Evolutionary conservation across 306 rosid species (phyloP).

Genomic region (Gastrolobium villosum): DNA sequence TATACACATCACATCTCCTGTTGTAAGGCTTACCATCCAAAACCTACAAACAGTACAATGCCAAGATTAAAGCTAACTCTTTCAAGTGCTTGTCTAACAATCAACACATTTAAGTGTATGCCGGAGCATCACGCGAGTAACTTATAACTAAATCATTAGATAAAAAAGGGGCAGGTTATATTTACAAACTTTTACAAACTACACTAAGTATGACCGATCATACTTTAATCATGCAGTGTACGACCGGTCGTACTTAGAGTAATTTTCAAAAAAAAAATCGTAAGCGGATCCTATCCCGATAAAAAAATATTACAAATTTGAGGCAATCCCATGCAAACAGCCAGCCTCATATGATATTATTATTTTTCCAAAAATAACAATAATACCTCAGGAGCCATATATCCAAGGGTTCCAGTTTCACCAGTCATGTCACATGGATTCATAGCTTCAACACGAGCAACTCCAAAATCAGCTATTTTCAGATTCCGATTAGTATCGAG

Average conservation of each 20-base stretch:
- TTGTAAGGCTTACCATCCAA: slow-evolving; percentile 93
- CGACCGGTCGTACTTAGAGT: no score
- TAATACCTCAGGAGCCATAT: slow-evolving; percentile 95
- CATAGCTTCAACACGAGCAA: slow-evolving; percentile 91
- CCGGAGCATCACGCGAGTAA: not conserved
- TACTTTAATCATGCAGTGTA: no score
- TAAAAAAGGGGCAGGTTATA: no score
- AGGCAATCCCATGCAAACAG: slow-evolving; percentile 12
- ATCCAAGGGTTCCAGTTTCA: slow-evolving; percentile 94
- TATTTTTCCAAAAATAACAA: not conserved
- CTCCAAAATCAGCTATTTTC: slow-evolving; percentile 95
- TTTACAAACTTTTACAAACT: no score
- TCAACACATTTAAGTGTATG: no score
- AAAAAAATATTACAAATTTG: not conserved
- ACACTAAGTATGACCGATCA: no score
- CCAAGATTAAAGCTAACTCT: slow-evolving; percentile 33
- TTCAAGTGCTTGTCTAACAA: not conserved
- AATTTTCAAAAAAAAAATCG: no score
- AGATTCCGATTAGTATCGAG: slow-evolving; percentile 62
- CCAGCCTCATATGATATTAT: not conserved
- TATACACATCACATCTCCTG: slow-evolving; percentile 88
- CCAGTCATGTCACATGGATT: slow-evolving; percentile 94
- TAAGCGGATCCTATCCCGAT: no score
- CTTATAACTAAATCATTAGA: not conserved
- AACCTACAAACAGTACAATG: slow-evolving; percentile 61